Evolutionary conservation across 2,329 filamentous ascomycete genomes (phyloP), one percentile per base, ranked within the genome.

Genomic region (Daldinia sp.): DNA sequence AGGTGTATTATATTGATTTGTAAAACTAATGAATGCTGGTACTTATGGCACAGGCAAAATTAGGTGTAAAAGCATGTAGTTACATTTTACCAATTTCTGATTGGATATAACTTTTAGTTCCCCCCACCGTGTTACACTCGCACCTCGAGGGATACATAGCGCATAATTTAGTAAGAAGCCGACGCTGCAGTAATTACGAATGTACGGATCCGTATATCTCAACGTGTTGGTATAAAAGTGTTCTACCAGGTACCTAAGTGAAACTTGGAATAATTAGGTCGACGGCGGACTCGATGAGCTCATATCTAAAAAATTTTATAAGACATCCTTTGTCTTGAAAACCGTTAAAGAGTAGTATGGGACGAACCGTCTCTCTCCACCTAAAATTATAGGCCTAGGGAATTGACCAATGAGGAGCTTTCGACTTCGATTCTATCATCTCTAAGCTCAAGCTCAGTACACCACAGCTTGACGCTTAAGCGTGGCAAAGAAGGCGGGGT

Each of bases 391-490:
- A 65, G 56, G 41, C 56, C 58, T 23, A 21, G 43, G 23, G 41
- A 19, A 67, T 65, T 65, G 68, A 13, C 66, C 68, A 70, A 70
- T 70, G 25, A 67, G 56, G 48, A 63, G 61, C 66, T 58, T 37
- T 37, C 15, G 27, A 9, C 50, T 9, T 19, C 23, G 37, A 2
- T n/a, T 55, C 47, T 34, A 48, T 37, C 29, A 51, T 47, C n/a
- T 19, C 51, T 47, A 52, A 66, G 51, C 21, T 39, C 39, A 35
- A 27, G 52, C 27, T 39, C 17, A n/a, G 21, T 23, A 25, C n/a
- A 45, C 21, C 39, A 25, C n/a, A 45, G 39, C 21, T 45, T 23
- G 15, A 45, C 6, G 21, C 15, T n/a, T 7, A 3, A 3, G 13
- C 21, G 51, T 64, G 61, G 27, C 51, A 57, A 56, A 56, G 47